These are phyloP conservation scores for Mortierella sp. DNA, from an alignment of 371 early-diverging fungal genomes.

Conservation along the genomic window DNA sequence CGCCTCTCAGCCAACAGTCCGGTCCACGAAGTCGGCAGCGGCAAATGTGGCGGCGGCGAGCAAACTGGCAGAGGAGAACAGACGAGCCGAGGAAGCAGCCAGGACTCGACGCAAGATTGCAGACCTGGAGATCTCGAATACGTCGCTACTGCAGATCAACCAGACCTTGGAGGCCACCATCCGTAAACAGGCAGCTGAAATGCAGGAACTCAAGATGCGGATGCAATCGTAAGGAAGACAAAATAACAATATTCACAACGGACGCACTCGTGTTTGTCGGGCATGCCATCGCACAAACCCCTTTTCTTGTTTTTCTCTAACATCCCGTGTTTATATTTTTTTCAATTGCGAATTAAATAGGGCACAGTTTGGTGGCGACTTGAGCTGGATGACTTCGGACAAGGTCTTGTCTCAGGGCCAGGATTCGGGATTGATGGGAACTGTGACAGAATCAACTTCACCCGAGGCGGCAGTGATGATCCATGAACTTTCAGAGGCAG, in stretches of 20 bases:
- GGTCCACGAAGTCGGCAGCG: slow-evolving; percentile 10
- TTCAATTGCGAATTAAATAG: slow-evolving; percentile 6
- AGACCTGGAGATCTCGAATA: slow-evolving; percentile 66
- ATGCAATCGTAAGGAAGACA: slow-evolving; percentile 56
- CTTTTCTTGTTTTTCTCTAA: neutral
- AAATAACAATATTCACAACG: too few relatives aligned
- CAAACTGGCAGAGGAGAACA: slow-evolving; percentile 43
- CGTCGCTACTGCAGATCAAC: slow-evolving; percentile 61
- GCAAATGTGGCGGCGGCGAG: slow-evolving; percentile 24
- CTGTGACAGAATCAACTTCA: neutral
- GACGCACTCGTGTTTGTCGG: too few relatives aligned
- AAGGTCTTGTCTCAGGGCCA: slow-evolving; percentile 11
- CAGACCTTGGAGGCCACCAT: slow-evolving; percentile 60
- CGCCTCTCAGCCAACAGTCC: neutral
- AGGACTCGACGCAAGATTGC: slow-evolving; percentile 60
- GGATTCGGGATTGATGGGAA: neutral
- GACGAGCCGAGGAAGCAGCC: slow-evolving; percentile 44
- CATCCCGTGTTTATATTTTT: neutral
- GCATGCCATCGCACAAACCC: neutral
- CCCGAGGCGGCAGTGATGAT: slow-evolving; percentile 35
- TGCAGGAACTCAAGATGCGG: slow-evolving; percentile 61
- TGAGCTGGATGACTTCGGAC: slow-evolving; percentile 17
- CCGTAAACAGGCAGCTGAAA: slow-evolving; percentile 59
- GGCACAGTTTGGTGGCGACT: slow-evolving; percentile 38
- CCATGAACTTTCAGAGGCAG: slow-evolving; percentile 48